Conservation (phyloP, 2,329 filamentous ascomycete species). For the Beauveria pseudobassiana region DNA sequence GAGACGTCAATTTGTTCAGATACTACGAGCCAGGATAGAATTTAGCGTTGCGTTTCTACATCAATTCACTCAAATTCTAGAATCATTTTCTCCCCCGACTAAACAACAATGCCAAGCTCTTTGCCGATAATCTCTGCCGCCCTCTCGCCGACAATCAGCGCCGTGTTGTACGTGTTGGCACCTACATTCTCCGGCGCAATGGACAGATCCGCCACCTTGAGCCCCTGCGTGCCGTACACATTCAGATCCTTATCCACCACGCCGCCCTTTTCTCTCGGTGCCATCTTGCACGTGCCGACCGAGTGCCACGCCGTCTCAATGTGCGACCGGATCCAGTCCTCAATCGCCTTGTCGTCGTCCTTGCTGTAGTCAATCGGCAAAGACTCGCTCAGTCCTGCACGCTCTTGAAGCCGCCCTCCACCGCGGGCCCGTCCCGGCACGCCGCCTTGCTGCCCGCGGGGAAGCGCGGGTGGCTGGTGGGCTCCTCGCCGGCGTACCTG, state of each 20-base stretch:
- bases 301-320: conserved; percentile 34
- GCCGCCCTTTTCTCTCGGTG: conserved; percentile 27
- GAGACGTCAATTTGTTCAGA: not conserved
- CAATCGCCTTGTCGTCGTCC: conserved; percentile 39
- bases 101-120: conserved; percentile 21
- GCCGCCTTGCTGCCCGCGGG: conserved; percentile 29
- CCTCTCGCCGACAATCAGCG: conserved; percentile 40
- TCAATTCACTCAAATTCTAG: not conserved
- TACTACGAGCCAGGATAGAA: not conserved
- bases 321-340: conserved; percentile 30
- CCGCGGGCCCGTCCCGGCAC: conserved; percentile 37
- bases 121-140: conserved; percentile 30
- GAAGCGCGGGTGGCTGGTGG: conserved; percentile 35
- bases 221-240: conserved; percentile 32
- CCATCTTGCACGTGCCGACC: conserved; percentile 36
- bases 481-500: conserved; percentile 40
- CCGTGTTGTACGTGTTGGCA: conserved; percentile 41
- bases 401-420: conserved; percentile 23
- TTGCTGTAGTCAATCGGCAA: conserved; percentile 36
- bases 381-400: conserved; percentile 28
- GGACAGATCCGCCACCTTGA: conserved; percentile 26
- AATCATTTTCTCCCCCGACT: not conserved
- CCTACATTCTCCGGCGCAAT: conserved; percentile 30
- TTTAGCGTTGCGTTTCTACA: not conserved
- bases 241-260: conserved; percentile 33